phyloP scores from a whole-genome alignment of 2,329 filamentous ascomycete species.

The Cladosporium colombiae region DNA sequence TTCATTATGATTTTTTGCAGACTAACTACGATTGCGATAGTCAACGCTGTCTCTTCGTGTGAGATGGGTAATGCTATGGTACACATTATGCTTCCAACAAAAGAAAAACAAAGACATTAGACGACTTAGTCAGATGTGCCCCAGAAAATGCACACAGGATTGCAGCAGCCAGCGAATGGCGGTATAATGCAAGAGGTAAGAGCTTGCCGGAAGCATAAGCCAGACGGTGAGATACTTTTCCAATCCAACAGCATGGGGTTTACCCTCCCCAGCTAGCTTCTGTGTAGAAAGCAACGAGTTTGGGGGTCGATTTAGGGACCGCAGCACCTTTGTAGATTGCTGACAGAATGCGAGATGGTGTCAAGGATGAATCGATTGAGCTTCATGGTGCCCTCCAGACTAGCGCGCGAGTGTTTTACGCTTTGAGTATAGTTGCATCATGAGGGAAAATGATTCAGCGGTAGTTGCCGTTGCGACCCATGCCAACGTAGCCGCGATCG shows the following conservation, averaged over 20 bases:
- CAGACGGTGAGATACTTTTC: slow-evolving; percentile 15
- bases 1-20: not conserved
- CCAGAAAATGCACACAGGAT: slow-evolving; percentile 13
- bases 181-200: slow-evolving; percentile 10
- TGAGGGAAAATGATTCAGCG: slow-evolving; percentile 27
- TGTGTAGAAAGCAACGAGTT: slow-evolving; percentile 22
- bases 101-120: slow-evolving; percentile 1
- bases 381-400: slow-evolving; percentile 1
- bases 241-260: slow-evolving; percentile 22
- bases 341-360: slow-evolving; percentile 17
- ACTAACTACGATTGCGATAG: slow-evolving; percentile 7
- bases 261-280: slow-evolving; percentile 18
- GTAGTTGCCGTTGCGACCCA: slow-evolving; percentile 30
- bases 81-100: not conserved
- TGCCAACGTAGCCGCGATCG: slow-evolving; percentile 19
- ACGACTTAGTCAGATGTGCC: slow-evolving; percentile 9
- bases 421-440: slow-evolving; percentile 23
- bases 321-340: slow-evolving; percentile 8
- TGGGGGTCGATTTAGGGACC: slow-evolving; percentile 10
- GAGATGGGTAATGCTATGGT: slow-evolving; percentile 4
- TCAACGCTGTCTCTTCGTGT: not conserved
- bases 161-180: not conserved
- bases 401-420: slow-evolving; percentile 5
- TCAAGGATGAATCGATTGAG: slow-evolving; percentile 4
- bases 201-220: slow-evolving; percentile 17